Evolutionary conservation across 306 rosid genomes (phyloP).

Genomic region (Prunus mume): DNA sequence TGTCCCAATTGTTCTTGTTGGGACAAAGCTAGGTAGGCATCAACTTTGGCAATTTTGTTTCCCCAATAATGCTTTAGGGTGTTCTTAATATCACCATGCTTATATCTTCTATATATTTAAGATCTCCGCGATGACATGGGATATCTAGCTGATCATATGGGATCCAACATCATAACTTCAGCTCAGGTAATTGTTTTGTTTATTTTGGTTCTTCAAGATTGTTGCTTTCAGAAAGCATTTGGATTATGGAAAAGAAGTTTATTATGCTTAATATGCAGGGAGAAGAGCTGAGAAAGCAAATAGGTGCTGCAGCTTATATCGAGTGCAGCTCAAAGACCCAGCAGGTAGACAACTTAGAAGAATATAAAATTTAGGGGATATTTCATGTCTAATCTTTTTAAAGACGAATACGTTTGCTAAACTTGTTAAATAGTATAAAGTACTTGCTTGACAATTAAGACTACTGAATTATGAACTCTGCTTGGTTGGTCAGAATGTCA

Average conservation of each 20-base stretch:
- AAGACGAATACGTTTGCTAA: background rate
- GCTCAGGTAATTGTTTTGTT: constrained; percentile 53
- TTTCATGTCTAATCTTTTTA: background rate
- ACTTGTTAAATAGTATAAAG: background rate
- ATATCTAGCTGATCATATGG: constrained; percentile 71
- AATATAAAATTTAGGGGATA: background rate
- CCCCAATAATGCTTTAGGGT: background rate
- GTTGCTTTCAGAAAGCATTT: constrained; percentile 2
- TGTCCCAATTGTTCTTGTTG: constrained; percentile 96
- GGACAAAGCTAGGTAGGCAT: constrained; percentile 81
- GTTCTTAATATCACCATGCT: constrained; percentile 4
- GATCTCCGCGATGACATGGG: constrained; percentile 89
- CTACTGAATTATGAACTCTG: background rate
- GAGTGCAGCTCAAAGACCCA: constrained; percentile 99
- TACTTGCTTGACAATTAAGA: background rate
- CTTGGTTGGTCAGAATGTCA: constrained; percentile 72
- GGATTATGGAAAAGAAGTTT: constrained; percentile 3
- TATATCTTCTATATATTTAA: constrained; percentile 24
- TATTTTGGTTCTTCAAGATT: background rate
- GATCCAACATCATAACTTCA: constrained; percentile 67
- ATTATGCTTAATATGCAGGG: constrained; percentile 51
- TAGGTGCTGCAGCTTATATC: constrained; percentile 94
- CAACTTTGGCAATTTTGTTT: background rate
- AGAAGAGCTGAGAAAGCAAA: constrained; percentile 95
- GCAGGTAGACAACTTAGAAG: constrained; percentile 50